Base-by-base conservation (phyloP, 495 filamentous ascomycete genomes). In the Penicillium parvum region DNA sequence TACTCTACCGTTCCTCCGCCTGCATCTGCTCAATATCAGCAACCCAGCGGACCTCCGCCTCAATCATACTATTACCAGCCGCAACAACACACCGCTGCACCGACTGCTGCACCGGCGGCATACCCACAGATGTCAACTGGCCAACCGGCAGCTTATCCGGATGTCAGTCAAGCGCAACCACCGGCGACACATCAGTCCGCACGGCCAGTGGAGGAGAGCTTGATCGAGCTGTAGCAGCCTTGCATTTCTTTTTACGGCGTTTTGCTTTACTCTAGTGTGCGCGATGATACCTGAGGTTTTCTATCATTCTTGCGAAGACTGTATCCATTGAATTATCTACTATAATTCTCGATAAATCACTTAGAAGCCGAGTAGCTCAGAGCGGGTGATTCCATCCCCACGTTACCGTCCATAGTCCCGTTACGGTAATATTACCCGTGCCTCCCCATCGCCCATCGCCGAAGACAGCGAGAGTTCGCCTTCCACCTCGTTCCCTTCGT, bases 171-270 rank as follows among this genome's bases (percentile, higher is more conserved):
- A 21, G 74, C 77, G 43, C 71, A 50, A 16, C 28, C 25, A 16
- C 19, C 49, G 25, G 30, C 70, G 40, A 63, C 58, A 25, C 62
- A 65, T 48, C 60, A 68, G 38, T 58, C 66, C 15, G 32, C 66
- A 22, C 61, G 79, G 8, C 76, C 79, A 10, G 65, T 88, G 43
- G 91, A 97, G 65, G 91, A 97, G 65, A 90, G 85, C 54, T 68
- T 97, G 63, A 97, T 97, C 66, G 91, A 97, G 52, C 61, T 78
- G 41, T 78, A 66, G 48, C 48, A 20, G 50, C 32, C 17, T 41
- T 32, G 15, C 34, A 48, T 45, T 17, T 29, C 10, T 27, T 8
- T 25, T 19, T 21, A 20, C 25, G 44, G 49, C 48, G 30, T 40
- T 40, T 19, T 33, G 14, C 32, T 16, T 37, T 32, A 37, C 32